phyloP scores from a whole-genome alignment of 768 basidiomycete species.

The Tylopilus cervinicoccineus region DNA sequence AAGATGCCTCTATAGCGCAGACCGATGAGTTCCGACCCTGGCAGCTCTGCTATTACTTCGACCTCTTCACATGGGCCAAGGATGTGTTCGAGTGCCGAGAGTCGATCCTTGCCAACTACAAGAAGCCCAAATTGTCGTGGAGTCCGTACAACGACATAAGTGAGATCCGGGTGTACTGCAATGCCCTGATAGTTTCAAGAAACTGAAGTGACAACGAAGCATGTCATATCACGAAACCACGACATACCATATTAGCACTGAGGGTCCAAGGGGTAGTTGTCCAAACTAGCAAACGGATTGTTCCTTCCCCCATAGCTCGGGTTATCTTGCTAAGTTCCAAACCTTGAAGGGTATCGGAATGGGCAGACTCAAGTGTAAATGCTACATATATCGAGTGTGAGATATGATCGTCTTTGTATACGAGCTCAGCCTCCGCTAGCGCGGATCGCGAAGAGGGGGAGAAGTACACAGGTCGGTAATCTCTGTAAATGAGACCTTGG shows the following conservation, averaged over 20 bases:
- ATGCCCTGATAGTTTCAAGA: conserved; percentile 61
- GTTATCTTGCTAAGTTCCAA: conserved; percentile 17
- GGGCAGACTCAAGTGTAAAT: conserved; percentile 55
- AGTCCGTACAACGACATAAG: conserved; percentile 53
- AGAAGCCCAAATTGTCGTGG: conserved; percentile 28
- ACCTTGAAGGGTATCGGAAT: conserved; percentile 11
- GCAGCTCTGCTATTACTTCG: conserved; percentile 19
- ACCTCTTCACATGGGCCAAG: conserved; percentile 21
- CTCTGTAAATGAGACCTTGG: conserved; percentile 76
- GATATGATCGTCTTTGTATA: conserved; percentile 83
- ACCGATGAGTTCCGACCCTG: conserved; percentile 50
- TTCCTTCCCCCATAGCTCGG: conserved; percentile 30
- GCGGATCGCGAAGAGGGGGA: conserved; percentile 94
- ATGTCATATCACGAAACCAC: not conserved
- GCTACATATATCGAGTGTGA: conserved; percentile 86
- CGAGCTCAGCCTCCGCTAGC: conserved; percentile 90
- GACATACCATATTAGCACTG: conserved; percentile 85
- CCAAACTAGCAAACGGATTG: conserved; percentile 75
- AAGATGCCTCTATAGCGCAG: conserved; percentile 64
- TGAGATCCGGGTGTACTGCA: conserved; percentile 71
- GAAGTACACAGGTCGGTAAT: conserved; percentile 88
- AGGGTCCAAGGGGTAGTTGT: conserved; percentile 98
- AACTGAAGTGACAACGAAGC: not conserved
- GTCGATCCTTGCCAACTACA: conserved; percentile 51
- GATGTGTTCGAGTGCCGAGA: conserved; percentile 32